phyloP scores from a whole-genome alignment of 768 basidiomycete genomes.

The Pseudohyphozyma bogoriensis region DNA sequence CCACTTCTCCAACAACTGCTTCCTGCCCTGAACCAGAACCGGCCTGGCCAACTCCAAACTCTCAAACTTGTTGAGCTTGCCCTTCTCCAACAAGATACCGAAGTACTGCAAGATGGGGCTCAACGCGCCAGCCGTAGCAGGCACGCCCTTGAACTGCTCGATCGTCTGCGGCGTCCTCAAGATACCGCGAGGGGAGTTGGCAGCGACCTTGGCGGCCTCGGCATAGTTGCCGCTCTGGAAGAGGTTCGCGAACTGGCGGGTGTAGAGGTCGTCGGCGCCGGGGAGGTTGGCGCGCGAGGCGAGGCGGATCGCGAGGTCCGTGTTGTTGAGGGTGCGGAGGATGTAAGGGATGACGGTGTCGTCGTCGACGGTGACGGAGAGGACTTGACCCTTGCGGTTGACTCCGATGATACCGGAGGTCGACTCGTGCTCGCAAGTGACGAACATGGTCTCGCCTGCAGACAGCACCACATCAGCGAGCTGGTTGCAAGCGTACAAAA shows the following conservation, averaged over 20 bases:
- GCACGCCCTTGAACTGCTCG: constrained; percentile 92
- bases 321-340: constrained; percentile 84
- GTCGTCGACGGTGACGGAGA: constrained; percentile 94
- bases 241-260: constrained; percentile 83
- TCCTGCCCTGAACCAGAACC: constrained; percentile 88
- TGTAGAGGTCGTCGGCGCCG: constrained; percentile 92
- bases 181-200: constrained; percentile 93
- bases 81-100: constrained; percentile 95
- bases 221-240: constrained; percentile 79
- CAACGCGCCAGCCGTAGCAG: constrained; percentile 76
- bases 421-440: constrained; percentile 90
- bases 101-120: constrained; percentile 98
- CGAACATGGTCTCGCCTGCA: constrained; percentile 98
- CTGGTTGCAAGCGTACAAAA: no score
- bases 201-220: constrained; percentile 95
- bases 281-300: constrained; percentile 92
- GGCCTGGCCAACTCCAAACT: constrained; percentile 91
- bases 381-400: constrained; percentile 91
- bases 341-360: constrained; percentile 93
- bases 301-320: constrained; percentile 94
- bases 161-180: constrained; percentile 89
- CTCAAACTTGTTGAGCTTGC: constrained; percentile 92
- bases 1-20: constrained; percentile 97
- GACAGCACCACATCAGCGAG: no score
- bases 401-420: constrained; percentile 95